Percentiles rank a stretch among this genome's conserved stretches.
phyloP scores from a whole-genome alignment of 2,329 filamentous ascomycete species.

The Aspergillus felis region DNA sequence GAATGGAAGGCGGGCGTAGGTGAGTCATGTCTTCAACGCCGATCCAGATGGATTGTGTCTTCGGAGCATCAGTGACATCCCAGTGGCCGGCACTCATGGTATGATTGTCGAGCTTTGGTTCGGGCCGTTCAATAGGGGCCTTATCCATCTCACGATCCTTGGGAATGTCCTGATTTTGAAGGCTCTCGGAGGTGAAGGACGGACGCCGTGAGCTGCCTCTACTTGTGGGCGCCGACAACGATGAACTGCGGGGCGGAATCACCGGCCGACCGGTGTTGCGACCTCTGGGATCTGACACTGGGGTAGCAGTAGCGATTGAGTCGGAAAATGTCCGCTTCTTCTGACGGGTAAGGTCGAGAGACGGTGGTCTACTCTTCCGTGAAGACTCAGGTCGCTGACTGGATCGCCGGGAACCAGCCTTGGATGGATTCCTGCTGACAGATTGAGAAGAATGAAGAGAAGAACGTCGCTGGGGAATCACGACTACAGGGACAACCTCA shows the following conservation, averaged over 20 bases:
- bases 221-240: conserved; percentile 46
- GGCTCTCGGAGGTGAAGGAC: conserved; percentile 43
- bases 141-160: conserved; percentile 25
- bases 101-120: conserved; percentile 19
- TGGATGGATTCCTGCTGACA: conserved; percentile 36
- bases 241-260: conserved; percentile 41
- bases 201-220: conserved; percentile 42
- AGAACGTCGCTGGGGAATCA: conserved; percentile 45
- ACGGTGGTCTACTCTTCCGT: conserved; percentile 29
- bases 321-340: conserved; percentile 42
- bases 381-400: conserved; percentile 34
- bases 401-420: conserved; percentile 36
- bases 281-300: conserved; percentile 25
- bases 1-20: conserved; percentile 46
- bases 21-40: conserved; percentile 37
- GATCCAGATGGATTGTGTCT: conserved; percentile 35
- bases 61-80: conserved; percentile 25
- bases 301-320: conserved; percentile 24
- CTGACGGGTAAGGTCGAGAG: conserved; percentile 29
- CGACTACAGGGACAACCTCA: conserved; percentile 45
- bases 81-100: conserved; percentile 13
- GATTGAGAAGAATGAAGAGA: conserved; percentile 39
- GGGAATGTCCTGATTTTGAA: conserved; percentile 29
- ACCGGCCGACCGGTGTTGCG: conserved; percentile 25
- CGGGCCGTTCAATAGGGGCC: conserved; percentile 14